Evolutionary conservation across 116 monocot species (phyloP), one percentile per base, ranked within the genome.

Genomic region (Zostera marina): DNA sequence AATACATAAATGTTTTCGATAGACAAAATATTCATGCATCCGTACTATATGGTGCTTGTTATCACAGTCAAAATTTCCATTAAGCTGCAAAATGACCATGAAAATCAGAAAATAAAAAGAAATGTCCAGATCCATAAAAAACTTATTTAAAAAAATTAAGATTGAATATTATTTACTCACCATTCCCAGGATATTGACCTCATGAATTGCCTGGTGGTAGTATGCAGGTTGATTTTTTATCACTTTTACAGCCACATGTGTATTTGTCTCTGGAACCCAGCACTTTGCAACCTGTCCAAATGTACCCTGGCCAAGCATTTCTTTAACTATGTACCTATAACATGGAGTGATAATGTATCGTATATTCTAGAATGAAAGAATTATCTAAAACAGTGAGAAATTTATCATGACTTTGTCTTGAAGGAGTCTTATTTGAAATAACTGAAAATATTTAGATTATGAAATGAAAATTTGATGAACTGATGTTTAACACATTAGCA

Each of bases 221-320:
- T 87, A 99, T 62, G 99, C 91, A 70, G 87, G 77, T 11, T 75
- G 83, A 52, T 99, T 99, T 73, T 99, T 99, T 46, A 99, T 99
- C 60, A 99, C 76, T 70, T 99, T 99, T 19, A 99, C 87, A 46
- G 99, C 99, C 68, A 87, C 83, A 77, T 68, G 87, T 52, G 17
- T 72, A 46, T 87, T 78, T 13, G 75, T 79, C 53, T 99, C 99
- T 23, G 78, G 47, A 49, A 70, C 74, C 83, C 76, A 91, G 64
- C 99, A 99, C 69, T 83, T 90, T 22, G 76, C 99, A 42, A 99
- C 99, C 69, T 99, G 99, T 42, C 87, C 99, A 73, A 99, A 99
- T 21, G 99, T 91, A 23, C 99, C 99, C 26, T 99, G 99, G 22
- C 99, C 99, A 65, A 99, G 91, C 42, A 87, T 72, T 52, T 99